Conservation (phyloP, 352 stramenopile species). For the Globisporangium camurandrum region DNA sequence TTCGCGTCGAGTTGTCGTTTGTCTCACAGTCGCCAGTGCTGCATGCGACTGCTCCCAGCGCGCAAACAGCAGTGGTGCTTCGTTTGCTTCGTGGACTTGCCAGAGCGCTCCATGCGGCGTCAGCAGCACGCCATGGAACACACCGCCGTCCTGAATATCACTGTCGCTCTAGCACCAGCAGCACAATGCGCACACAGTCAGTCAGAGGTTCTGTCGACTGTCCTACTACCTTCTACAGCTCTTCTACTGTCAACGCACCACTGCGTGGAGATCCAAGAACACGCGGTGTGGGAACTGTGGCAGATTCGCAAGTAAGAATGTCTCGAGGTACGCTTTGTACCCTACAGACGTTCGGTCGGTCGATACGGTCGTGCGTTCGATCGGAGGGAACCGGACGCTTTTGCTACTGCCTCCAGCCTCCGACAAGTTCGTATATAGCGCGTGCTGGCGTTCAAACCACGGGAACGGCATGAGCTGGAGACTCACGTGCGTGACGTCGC, state of each 20-base stretch:
- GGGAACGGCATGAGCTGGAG: constrained; percentile 80
- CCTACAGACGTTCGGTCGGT: constrained; percentile 25
- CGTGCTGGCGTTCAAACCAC: constrained; percentile 59
- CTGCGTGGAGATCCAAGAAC: constrained; percentile 52
- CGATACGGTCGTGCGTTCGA: constrained; percentile 20
- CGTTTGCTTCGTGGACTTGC: constrained; percentile 20
- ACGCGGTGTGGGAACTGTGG: constrained; percentile 13
- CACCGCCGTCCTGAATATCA: constrained; percentile 25
- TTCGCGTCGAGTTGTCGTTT: background rate
- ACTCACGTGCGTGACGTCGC: constrained; percentile 60
- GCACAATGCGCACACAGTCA: background rate
- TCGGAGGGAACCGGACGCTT: constrained; percentile 25
- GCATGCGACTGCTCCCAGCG: constrained; percentile 12
- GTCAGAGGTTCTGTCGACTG: no score
- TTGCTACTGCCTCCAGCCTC: background rate
- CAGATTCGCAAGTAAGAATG: constrained; percentile 37
- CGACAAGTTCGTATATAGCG: constrained; percentile 16
- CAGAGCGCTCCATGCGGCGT: constrained; percentile 37
- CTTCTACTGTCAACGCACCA: constrained; percentile 7
- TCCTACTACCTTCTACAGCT: no score
- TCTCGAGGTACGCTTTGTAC: constrained; percentile 32
- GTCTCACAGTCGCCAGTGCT: background rate
- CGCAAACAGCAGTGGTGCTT: constrained; percentile 7
- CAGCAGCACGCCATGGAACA: constrained; percentile 31
- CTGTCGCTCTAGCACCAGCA: constrained; percentile 25